Base-by-base conservation (phyloP, 352 stramenopile genomes). In the Pythium brachiatum region DNA sequence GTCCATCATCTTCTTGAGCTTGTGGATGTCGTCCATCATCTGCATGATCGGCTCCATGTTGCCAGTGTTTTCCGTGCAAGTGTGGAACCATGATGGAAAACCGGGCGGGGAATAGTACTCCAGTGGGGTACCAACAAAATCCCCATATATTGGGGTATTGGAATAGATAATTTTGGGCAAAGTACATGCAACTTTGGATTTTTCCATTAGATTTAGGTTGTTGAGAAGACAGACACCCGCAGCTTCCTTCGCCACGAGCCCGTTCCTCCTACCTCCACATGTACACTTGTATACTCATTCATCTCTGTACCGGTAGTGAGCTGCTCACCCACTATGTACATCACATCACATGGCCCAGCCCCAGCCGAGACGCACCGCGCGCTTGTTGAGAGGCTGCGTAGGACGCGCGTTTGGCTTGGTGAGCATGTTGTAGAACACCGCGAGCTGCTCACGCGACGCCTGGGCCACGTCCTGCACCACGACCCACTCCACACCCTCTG, bases 1-100 rank as follows among this genome's bases (percentile, higher is more conserved):
- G 75, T 95, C 84, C 79, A 95, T 92, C 78, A 95, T 86, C 81
- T 95, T 95, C 78, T 93, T 92, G 73, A 95, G 84, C 82, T 93
- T 93, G 74, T 95, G 86, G 54, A 95, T 95, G 64, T 95, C 86
- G 71, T 95, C 86, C 76, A 94, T 86, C 83, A 95, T 92, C 68
- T 92, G 86, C 86, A 92, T 90, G 68, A 94, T 93, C 74, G 89
- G 81, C 77, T 95, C 86, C 85, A 94, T 94, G 1, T 43, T 68
- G 29, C 12, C 55, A 11, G 1, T 13, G n/a, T 3, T 32, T 18
- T 34, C 1, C 18, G 13, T 44, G 16, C n/a, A n/a, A n/a, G 34
- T 39, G 34, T 39, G 6, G 34, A 15, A 39, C n/a, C n/a, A n/a
- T n/a, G n/a, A n/a, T n/a, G n/a, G n/a, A n/a, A n/a, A n/a, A n/a